Evolutionary conservation across 2,329 filamentous ascomycete genomes (phyloP).

Genomic region (Alternaria consortialis): DNA sequence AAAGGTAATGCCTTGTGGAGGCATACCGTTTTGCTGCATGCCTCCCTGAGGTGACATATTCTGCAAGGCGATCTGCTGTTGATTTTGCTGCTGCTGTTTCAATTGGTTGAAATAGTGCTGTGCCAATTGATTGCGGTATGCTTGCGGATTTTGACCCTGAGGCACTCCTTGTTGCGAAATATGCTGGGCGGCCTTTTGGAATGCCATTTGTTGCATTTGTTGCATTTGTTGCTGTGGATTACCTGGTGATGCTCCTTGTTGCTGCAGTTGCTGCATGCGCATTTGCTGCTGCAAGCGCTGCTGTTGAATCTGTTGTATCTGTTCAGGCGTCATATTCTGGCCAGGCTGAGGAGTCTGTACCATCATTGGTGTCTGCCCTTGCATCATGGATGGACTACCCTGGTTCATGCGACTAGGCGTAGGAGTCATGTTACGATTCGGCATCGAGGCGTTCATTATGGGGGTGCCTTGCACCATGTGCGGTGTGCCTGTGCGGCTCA

Average conservation of each 20-base stretch:
- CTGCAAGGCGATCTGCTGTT: constrained; percentile 38
- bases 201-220: constrained; percentile 43
- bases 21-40: constrained; percentile 33
- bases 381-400: constrained; percentile 47
- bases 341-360: constrained; percentile 45
- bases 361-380: constrained; percentile 50
- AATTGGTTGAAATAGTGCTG: constrained; percentile 35
- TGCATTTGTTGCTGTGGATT: constrained; percentile 40
- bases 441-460: constrained; percentile 49
- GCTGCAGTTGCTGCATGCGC: constrained; percentile 42
- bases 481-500: constrained; percentile 51
- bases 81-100: constrained; percentile 39
- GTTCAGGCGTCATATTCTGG: constrained; percentile 48
- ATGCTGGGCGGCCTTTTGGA: constrained; percentile 45
- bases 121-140: constrained; percentile 40
- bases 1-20: constrained; percentile 32
- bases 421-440: constrained; percentile 52
- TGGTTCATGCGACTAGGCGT: constrained; percentile 51
- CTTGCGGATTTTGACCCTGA: constrained; percentile 35
- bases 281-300: constrained; percentile 43
- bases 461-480: constrained; percentile 52
- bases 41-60: constrained; percentile 39
- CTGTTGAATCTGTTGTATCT: constrained; percentile 42
- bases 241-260: constrained; percentile 29
- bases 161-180: constrained; percentile 47